These are phyloP conservation scores for Ganoderma boninense DNA, from an alignment of 1,284 basidiomycete genomes.

Conservation along the genomic window DNA sequence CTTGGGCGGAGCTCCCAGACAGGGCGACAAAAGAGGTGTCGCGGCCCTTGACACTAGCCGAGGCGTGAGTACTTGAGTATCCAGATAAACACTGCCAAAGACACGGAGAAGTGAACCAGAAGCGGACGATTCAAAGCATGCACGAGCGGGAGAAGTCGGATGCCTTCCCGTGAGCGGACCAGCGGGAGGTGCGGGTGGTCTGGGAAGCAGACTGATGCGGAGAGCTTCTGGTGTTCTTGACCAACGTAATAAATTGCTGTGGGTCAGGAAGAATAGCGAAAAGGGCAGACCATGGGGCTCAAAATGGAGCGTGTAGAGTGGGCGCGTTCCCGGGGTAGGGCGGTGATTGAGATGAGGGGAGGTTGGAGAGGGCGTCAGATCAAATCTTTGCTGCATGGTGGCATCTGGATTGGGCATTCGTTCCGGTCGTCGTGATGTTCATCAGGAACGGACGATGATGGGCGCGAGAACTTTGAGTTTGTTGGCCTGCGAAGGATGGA, in stretches of 20 bases:
- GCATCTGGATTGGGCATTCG: conserved; percentile 21
- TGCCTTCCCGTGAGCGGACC: neutral
- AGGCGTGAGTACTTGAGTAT: neutral
- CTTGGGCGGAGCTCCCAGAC: conserved; percentile 1
- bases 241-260: neutral
- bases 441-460: conserved; percentile 27
- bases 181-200: neutral
- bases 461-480: conserved; percentile 29
- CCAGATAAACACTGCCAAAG: too few species aligned
- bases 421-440: conserved; percentile 29
- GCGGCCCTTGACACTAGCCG: neutral
- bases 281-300: neutral
- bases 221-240: neutral
- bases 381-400: conserved; percentile 21
- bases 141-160: neutral
- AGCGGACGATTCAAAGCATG: neutral
- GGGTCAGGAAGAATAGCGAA: neutral
- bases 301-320: neutral
- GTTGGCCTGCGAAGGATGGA: conserved; percentile 6
- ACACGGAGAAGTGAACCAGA: neutral
- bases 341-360: conserved; percentile 23
- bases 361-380: conserved; percentile 2
- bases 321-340: neutral
- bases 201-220: neutral
- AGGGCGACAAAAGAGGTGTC: neutral